Percentiles rank a stretch among this genome's conserved stretches.
Conservation (phyloP, 257 asterid genomes). For the Primulina huaijiensis region DNA sequence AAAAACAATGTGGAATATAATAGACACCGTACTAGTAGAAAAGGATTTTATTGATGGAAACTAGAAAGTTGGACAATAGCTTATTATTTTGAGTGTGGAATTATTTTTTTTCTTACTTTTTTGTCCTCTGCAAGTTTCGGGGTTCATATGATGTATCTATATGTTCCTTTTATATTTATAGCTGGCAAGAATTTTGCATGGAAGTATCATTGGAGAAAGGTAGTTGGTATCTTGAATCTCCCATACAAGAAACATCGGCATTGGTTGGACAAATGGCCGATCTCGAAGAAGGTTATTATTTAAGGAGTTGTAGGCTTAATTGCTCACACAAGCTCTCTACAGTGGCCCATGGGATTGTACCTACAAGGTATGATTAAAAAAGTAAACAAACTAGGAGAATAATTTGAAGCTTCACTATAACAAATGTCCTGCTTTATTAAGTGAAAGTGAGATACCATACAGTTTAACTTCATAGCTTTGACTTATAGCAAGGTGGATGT, state of each 20-base stretch:
- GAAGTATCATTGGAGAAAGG: conserved; percentile 79
- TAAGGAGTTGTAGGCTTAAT: too few relatives aligned
- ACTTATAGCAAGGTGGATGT: not conserved
- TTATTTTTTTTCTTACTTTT: not conserved
- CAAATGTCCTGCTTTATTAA: too few relatives aligned
- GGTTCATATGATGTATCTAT: not conserved
- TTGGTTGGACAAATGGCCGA: conserved; percentile 25
- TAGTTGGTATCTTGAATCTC: conserved; percentile 59
- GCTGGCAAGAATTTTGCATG: conserved; percentile 80
- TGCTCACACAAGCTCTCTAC: conserved; percentile 29
- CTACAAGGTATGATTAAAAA: conserved; percentile 39
- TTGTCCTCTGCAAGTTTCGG: not conserved
- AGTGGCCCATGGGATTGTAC: conserved; percentile 25
- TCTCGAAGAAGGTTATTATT: not conserved
- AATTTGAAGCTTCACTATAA: not conserved
- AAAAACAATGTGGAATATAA: conserved; percentile 9
- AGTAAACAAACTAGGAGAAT: not conserved
- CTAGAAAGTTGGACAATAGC: not conserved
- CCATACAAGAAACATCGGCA: not conserved
- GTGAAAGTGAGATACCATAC: too few relatives aligned
- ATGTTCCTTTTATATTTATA: conserved; percentile 34
- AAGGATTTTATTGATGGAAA: not conserved
- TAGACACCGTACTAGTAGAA: not conserved
- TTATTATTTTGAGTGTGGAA: not conserved
- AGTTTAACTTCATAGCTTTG: conserved; percentile 7